Evolutionary conservation across 2,329 filamentous ascomycete genomes (phyloP), one percentile per base, ranked within the genome.

Genomic region (Piedraia hortae): DNA sequence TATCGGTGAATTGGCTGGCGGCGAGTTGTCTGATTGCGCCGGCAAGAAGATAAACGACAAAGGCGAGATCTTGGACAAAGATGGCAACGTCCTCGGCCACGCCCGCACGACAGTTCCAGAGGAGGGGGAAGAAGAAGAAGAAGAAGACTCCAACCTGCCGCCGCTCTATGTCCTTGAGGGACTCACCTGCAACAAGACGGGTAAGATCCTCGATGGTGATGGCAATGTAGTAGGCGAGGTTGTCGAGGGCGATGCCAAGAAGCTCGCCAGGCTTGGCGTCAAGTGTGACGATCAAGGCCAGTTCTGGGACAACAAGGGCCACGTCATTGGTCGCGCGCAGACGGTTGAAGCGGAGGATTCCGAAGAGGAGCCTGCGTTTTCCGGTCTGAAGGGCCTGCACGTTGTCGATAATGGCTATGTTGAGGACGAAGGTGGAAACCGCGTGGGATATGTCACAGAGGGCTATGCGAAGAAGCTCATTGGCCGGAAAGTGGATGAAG

Each of bases 21-120:
- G 66, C 18, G 56, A 68, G 23, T 41, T 67, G 7, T 42, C 54
- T 8, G 59, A 66, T 29, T 67, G 63, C 29, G 59, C 65, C 10
- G 54, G 64, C 26, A 66, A 65, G 46, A 68, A 66, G 42, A 48
- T 64, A 32, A 65, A 69, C 31, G 55, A 54, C 27, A 51, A 65
- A 41, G 63, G 63, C 10, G 63, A 68, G 34, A 59, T 69, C 25
- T 51, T 66, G 35, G 62, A 66, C 38, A 61, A 54, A 38, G 55
- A 61, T 20, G 62, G 63, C 19, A 62, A 64, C 19, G 51, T 69
- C 29, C 53, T 69, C 28, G 64, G 63, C 18, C 57, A 56, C 30
- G 59, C 64, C 29, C 50, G 59, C 32, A 48, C 53, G n/a, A 43
- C 56, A 4, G 50, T 53, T 6, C 41, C 44, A 12, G 40, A 47